These are phyloP conservation scores for Lodderomyces jiufengensis DNA, from an alignment of 1,139 yeast species.

Conservation along the genomic window DNA sequence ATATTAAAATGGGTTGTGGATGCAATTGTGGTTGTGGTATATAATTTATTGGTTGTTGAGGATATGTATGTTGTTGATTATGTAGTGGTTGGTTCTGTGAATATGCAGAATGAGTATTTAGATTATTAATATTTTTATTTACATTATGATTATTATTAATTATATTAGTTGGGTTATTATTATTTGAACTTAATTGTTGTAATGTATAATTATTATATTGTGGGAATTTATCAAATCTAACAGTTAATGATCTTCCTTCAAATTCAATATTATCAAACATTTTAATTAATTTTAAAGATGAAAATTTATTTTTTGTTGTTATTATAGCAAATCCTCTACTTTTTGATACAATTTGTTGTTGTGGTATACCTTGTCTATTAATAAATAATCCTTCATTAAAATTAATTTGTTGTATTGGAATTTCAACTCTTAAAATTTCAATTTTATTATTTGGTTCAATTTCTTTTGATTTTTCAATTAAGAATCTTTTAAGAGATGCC, in stretches of 20 bases:
- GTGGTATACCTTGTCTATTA: constrained; percentile 1
- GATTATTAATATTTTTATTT: constrained; percentile 1
- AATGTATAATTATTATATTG: constrained; percentile 33
- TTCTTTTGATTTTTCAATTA: constrained; percentile 34
- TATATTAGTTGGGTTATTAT: neutral
- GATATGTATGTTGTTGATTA: neutral
- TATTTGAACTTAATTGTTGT: constrained; percentile 20
- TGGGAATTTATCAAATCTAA: constrained; percentile 53
- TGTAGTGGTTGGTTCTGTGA: neutral
- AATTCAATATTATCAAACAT: constrained; percentile 49
- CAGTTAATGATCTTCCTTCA: constrained; percentile 59
- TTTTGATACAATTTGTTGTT: constrained; percentile 11
- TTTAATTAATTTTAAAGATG: constrained; percentile 50
- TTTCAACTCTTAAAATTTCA: constrained; percentile 50
- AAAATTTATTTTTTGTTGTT: constrained; percentile 44
- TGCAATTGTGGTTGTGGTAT: neutral
- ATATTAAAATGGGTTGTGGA: neutral
- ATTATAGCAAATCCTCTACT: constrained; percentile 68
- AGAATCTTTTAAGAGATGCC: constrained; percentile 50
- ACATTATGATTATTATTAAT: neutral
- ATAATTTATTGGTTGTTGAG: neutral
- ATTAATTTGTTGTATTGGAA: constrained; percentile 38
- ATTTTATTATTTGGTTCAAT: constrained; percentile 26
- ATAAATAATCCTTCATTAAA: constrained; percentile 5
- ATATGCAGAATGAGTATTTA: neutral